Base-by-base conservation (phyloP, 306 rosid genomes). In the Casuarina glauca region DNA sequence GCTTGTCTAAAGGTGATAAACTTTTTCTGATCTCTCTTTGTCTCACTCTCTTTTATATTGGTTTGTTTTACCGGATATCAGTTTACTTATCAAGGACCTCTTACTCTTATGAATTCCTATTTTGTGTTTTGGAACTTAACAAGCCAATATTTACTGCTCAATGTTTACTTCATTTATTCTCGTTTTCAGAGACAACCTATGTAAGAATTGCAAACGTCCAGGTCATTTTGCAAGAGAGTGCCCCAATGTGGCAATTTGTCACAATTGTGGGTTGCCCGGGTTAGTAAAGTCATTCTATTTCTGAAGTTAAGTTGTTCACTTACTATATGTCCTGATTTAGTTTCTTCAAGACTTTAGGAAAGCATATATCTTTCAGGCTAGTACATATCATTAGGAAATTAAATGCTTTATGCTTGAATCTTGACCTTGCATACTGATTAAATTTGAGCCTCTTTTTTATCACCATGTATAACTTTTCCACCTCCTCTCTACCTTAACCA, bases 161-260 rank as follows among this genome's bases (percentile, higher is more conserved):
- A 13, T 32, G 17, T 54, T 79, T 60, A 84, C 61, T 69, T 20
- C 64, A 17, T 77, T 42, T 71, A 69, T 17, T 76, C 81, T 69
- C 84, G 46, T 72, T 82, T 52, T 79, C 91, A 91, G 98, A 78
- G 98, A 95, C 89, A 88, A 88, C 86, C 88, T 92, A 77, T 95
- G 98, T 90, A 95, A 95, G 91, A 95, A 95, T 84, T 95, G 98
- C 89, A 95, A 92, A 88, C 91, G 97, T 72, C 98, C 98, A 0
- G 98, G 98, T 76, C 98, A 95, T 85, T 95, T 67, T 89, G 98
- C 98, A 48, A 86, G 98, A 76, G 98, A 95, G 75, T 95, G 98
- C 81, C 98, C 97, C n/a, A 92, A 92, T 87, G 98, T 92, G 58
- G 98, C 97, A 74, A 85, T 95, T 77, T 95, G 98, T 80, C 98